phyloP scores from a whole-genome alignment of 1,284 basidiomycete genomes.

The Boletus semigastroideus region DNA sequence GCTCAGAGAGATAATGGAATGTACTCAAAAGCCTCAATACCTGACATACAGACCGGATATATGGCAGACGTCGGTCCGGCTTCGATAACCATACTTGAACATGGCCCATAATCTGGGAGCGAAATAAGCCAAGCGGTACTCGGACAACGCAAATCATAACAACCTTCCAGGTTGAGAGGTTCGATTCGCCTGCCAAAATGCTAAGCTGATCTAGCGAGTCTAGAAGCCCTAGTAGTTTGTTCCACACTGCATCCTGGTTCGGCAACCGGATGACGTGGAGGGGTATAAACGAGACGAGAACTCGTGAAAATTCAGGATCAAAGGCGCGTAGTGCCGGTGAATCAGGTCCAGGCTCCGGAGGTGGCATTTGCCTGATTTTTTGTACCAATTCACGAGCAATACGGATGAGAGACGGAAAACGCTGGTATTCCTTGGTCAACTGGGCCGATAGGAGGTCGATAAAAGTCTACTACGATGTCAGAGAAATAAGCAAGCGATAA shows the following conservation, averaged over 20 bases:
- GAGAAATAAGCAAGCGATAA: not conserved
- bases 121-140: not conserved
- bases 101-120: constrained; percentile 48
- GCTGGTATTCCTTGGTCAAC: constrained; percentile 26
- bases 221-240: constrained; percentile 48
- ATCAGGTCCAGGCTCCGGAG: constrained; percentile 38
- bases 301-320: constrained; percentile 68
- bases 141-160: not conserved
- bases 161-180: constrained; percentile 65
- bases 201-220: constrained; percentile 58
- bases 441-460: constrained; percentile 50
- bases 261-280: constrained; percentile 61
- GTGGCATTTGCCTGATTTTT: constrained; percentile 14
- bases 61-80: constrained; percentile 45
- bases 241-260: constrained; percentile 51
- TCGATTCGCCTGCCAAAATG: constrained; percentile 43
- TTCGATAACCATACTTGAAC: constrained; percentile 47
- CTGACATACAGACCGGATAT: constrained; percentile 61
- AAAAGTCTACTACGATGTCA: constrained; percentile 21
- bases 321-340: constrained; percentile 61
- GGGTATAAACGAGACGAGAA: constrained; percentile 73
- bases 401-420: constrained; percentile 16
- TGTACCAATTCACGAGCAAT: constrained; percentile 24
- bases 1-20: constrained; percentile 8
- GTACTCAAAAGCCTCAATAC: constrained; percentile 24